phyloP scores from a whole-genome alignment of 2,329 filamentous ascomycete species.

The Ophiostoma angusticollis region DNA sequence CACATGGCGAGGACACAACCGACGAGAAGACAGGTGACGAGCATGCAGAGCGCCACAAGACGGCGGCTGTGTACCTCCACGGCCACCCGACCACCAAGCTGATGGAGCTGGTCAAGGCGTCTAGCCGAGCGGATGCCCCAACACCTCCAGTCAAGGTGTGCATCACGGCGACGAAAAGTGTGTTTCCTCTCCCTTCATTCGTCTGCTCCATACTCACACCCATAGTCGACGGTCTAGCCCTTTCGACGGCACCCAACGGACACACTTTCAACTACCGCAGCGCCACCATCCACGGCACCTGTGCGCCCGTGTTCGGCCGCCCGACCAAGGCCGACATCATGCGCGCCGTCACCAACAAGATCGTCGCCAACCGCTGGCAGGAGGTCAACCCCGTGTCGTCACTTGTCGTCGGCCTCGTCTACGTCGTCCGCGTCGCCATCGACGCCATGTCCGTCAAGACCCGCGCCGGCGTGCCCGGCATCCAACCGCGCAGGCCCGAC shows the following conservation, averaged over 20 bases:
- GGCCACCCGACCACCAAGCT: constrained; percentile 12
- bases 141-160: constrained; percentile 10
- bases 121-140: background rate
- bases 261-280: constrained; percentile 15
- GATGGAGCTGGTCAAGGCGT: constrained; percentile 12
- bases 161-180: constrained; percentile 12
- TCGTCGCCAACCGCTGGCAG: constrained; percentile 9
- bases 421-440: constrained; percentile 11
- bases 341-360: constrained; percentile 12
- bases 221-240: constrained; percentile 12
- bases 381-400: constrained; percentile 13
- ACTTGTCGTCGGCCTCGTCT: constrained; percentile 10
- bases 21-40: background rate
- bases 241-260: constrained; percentile 13
- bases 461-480: constrained; percentile 8
- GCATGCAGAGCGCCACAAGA: no score
- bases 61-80: constrained; percentile 11
- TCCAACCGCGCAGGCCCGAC: constrained; percentile 11
- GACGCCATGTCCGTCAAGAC: constrained; percentile 12
- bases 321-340: constrained; percentile 6
- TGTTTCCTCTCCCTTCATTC: background rate
- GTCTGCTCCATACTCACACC: background rate
- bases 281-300: constrained; percentile 12
- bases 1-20: background rate
- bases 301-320: constrained; percentile 6